Evolutionary conservation across 352 stramenopile species (phyloP).

Genomic region (Globisporangium nodosum): DNA sequence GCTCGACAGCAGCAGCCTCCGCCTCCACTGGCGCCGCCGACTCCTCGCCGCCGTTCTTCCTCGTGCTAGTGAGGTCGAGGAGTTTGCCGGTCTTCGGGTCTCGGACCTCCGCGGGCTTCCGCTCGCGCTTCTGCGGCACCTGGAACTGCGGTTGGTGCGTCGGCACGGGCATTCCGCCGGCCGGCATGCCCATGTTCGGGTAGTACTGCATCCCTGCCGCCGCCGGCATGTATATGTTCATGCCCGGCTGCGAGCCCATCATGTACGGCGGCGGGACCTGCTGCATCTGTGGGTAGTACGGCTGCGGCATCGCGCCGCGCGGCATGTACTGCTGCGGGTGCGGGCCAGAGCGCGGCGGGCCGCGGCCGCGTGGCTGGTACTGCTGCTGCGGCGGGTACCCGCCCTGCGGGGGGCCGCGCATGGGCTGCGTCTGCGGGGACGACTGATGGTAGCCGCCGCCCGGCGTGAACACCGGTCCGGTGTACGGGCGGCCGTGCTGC

Average conservation of each 20-base stretch:
- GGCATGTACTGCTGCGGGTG: constrained; percentile 38
- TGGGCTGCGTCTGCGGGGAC: constrained; percentile 33
- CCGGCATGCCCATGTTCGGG: constrained; percentile 32
- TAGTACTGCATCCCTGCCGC: constrained; percentile 28
- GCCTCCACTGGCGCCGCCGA: background rate
- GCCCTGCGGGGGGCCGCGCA: constrained; percentile 28
- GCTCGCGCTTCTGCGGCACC: constrained; percentile 34
- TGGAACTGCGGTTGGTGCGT: constrained; percentile 18
- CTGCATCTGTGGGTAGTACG: constrained; percentile 43
- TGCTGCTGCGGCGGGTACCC: constrained; percentile 17
- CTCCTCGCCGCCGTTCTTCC: constrained; percentile 4
- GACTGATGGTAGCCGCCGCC: constrained; percentile 19
- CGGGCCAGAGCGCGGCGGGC: constrained; percentile 28
- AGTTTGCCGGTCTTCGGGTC: constrained; percentile 11
- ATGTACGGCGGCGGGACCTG: constrained; percentile 44
- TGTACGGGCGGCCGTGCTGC: constrained; percentile 30
- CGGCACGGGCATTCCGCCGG: constrained; percentile 28
- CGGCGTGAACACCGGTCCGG: constrained; percentile 35
- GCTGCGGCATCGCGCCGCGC: constrained; percentile 33
- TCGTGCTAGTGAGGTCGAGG: constrained; percentile 6
- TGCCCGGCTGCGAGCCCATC: constrained; percentile 34
- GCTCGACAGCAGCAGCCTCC: background rate
- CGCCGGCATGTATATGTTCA: constrained; percentile 18
- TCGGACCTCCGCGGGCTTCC: constrained; percentile 39
- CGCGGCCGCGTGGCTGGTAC: constrained; percentile 30